Evolutionary conservation across 768 basidiomycete genomes (phyloP).

Genomic region (Tylopilus vinaceipallidus): DNA sequence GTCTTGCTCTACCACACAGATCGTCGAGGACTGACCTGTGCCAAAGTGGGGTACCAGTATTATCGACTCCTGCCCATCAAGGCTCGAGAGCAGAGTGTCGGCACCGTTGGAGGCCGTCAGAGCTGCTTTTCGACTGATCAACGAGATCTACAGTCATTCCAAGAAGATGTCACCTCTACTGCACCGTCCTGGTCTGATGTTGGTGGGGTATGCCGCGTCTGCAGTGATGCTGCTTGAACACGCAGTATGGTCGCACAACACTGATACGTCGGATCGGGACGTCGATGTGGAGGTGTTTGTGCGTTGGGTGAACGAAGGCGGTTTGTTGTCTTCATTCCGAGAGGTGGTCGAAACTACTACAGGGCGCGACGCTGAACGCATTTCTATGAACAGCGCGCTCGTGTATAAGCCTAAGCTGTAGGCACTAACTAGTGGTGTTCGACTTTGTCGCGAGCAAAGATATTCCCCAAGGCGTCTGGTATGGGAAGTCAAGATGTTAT

Average conservation of each 20-base stretch:
- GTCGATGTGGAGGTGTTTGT: conserved; percentile 52
- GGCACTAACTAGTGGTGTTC: background rate
- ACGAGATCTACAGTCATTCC: conserved; percentile 38
- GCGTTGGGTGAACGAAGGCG: conserved; percentile 47
- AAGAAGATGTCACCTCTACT: conserved; percentile 41
- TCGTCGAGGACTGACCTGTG: background rate
- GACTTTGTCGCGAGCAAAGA: background rate
- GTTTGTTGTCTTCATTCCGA: conserved; percentile 29
- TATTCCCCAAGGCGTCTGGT: background rate
- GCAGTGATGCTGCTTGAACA: conserved; percentile 65
- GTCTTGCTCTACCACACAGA: background rate
- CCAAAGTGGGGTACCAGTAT: conserved; percentile 52
- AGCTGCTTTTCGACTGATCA: conserved; percentile 41
- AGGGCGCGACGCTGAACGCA: conserved; percentile 1
- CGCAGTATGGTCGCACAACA: conserved; percentile 53
- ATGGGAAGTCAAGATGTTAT: too few species aligned
- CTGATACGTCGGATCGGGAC: conserved; percentile 28
- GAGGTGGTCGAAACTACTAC: conserved; percentile 19
- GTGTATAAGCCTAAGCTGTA: conserved; percentile 22
- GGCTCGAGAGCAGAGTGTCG: conserved; percentile 29
- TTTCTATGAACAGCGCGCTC: conserved; percentile 16
- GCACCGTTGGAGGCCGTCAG: conserved; percentile 34
- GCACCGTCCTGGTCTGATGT: conserved; percentile 55
- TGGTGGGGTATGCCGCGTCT: conserved; percentile 55
- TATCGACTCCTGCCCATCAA: conserved; percentile 41